A percentile compares a stretch with the other conserved stretches of the same genome.
Conservation (phyloP, 768 basidiomycete species). For the Naganishia onofrii region DNA sequence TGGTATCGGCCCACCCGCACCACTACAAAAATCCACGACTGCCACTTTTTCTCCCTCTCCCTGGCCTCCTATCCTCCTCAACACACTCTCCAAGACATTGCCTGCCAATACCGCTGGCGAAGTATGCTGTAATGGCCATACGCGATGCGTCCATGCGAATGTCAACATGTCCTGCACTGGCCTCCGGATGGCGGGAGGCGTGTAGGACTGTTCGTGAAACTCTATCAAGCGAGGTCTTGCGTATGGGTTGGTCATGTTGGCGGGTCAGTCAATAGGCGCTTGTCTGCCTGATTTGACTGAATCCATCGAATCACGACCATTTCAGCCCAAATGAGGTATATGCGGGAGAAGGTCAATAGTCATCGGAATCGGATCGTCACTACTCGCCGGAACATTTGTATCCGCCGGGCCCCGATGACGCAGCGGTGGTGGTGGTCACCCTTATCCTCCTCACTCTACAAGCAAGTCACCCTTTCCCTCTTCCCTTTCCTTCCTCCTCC, state of each 20-base stretch:
- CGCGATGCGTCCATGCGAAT: slow-evolving; percentile 41
- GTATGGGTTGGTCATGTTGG: slow-evolving; percentile 30
- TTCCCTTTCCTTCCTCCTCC: too few species aligned
- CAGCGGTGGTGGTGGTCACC: too few species aligned
- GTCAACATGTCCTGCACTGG: slow-evolving; percentile 42
- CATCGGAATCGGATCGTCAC: too few species aligned
- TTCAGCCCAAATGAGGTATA: too few species aligned
- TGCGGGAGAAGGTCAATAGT: too few species aligned
- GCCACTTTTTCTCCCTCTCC: slow-evolving; percentile 25
- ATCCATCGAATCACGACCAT: too few species aligned
- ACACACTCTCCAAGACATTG: slow-evolving; percentile 37
- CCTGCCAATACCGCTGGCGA: slow-evolving; percentile 40
- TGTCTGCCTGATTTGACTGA: neutral
- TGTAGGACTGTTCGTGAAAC: slow-evolving; percentile 43
- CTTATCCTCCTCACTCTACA: too few species aligned
- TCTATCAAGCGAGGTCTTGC: slow-evolving; percentile 41
- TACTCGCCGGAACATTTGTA: too few species aligned
- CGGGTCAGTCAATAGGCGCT: too few species aligned
- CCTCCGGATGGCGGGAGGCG: slow-evolving; percentile 39
- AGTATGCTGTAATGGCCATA: slow-evolving; percentile 35
- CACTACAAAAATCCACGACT: slow-evolving; percentile 48
- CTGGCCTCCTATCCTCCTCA: slow-evolving; percentile 30
- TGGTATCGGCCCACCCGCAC: slow-evolving; percentile 45
- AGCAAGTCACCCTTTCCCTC: too few species aligned
- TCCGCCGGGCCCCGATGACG: too few species aligned